Evolutionary conservation across 495 filamentous ascomycete genomes (phyloP).

Genomic region (Platismatia glauca): DNA sequence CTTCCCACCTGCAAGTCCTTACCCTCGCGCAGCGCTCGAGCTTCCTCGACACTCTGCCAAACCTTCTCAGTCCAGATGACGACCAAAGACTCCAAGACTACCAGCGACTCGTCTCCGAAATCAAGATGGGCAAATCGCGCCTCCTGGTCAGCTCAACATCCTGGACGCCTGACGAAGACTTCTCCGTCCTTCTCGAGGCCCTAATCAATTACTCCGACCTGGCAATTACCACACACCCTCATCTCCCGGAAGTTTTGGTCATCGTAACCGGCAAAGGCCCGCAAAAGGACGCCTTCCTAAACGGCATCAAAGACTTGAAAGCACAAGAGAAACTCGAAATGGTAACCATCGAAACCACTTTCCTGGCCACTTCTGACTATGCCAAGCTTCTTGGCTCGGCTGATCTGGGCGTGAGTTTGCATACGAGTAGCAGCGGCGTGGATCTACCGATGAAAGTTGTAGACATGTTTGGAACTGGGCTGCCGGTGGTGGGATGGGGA

Average conservation of each 20-base stretch:
- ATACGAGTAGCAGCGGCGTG: slow-evolving; percentile 86
- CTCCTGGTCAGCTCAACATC: slow-evolving; percentile 86
- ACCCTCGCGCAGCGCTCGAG: slow-evolving; percentile 37
- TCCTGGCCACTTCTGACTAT: slow-evolving; percentile 76
- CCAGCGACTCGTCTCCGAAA: slow-evolving; percentile 24
- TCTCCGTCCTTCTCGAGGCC: slow-evolving; percentile 78
- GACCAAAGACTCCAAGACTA: slow-evolving; percentile 1
- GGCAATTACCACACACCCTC: slow-evolving; percentile 27
- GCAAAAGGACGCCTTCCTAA: slow-evolving; percentile 63
- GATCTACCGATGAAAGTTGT: slow-evolving; percentile 99
- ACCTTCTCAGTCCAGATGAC: not conserved
- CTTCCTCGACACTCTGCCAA: slow-evolving; percentile 52
- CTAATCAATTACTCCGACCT: slow-evolving; percentile 60
- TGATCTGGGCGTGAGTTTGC: slow-evolving; percentile 82
- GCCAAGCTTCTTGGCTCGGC: slow-evolving; percentile 77
- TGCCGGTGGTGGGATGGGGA: slow-evolving; percentile 82
- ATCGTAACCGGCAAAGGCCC: slow-evolving; percentile 94
- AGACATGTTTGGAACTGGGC: slow-evolving; percentile 91
- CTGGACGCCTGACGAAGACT: slow-evolving; percentile 97
- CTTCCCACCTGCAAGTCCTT: slow-evolving; percentile 70
- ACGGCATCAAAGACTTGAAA: slow-evolving; percentile 51
- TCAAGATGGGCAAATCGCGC: slow-evolving; percentile 47
- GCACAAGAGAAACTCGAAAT: slow-evolving; percentile 50
- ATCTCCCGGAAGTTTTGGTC: slow-evolving; percentile 59
- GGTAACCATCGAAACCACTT: slow-evolving; percentile 68